Base-by-base conservation (phyloP, 116 monocot species). In the Cymodocea nodosa region DNA sequence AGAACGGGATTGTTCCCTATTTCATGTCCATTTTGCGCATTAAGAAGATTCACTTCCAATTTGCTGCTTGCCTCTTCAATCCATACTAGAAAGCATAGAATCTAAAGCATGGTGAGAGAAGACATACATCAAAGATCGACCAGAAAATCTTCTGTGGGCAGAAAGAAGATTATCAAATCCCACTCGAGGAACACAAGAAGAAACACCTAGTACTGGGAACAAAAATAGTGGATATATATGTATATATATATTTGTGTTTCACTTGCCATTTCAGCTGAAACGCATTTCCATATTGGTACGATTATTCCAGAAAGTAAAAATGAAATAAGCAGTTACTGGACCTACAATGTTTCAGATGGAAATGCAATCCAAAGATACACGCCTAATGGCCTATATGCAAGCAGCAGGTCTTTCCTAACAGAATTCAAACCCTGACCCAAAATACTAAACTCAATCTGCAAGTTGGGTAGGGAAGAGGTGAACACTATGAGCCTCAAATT, bases 61-160 rank as follows among this genome's bases (percentile, higher is more conserved):
- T 56, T 70, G 7, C 60, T 72, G 53, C 51, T 51, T 71, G 60
- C 66, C 40, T 64, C 50, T 61, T 74, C 64, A 54, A 66, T 69
- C 56, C 76, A 73, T 22, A 64, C 49, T 14, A 78, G 15, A 78
- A 91, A 20, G 18, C 85, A 73, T 8, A 65, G 56, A 78, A 97
- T 73, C 90, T 88, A 44, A 67, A 62, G 16, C 20, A 66, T 19
- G 54, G 40, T 24, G 60, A 63, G 50, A 65, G 15, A 23, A 65
- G 25, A 50, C 15, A 64, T 23, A 49, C 14, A 50, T 49, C 23
- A 51, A 50, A 65, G 15, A 22, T 16, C 50, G 10, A 16, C 15
- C 8, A 5, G 4, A 51, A 18, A 51, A 50, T 50, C 2, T 39
- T n/a, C 13, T 0, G 12, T 18, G 19, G 50, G 50, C 44, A 65